Evolutionary conservation across 1,139 yeast genomes (phyloP).

Genomic region (Insectozyma bohioensis): DNA sequence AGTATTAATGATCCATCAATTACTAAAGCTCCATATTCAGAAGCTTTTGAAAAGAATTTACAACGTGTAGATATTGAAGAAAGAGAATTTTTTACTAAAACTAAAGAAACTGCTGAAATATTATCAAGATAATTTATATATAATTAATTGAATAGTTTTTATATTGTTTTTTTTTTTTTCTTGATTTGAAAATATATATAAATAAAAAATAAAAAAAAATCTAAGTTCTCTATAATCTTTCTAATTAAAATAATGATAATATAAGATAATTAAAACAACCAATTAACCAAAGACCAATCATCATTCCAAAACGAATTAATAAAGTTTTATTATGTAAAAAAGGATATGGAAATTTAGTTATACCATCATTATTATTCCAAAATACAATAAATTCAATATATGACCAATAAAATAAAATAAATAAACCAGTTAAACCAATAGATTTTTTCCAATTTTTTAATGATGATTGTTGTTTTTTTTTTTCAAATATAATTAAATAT

Average conservation of each 20-base stretch:
- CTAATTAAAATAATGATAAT: slow-evolving; percentile 6
- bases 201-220: slow-evolving; percentile 3
- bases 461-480: no score
- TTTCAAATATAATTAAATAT: slow-evolving; percentile 10
- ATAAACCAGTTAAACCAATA: slow-evolving; percentile 6
- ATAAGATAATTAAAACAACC: slow-evolving; percentile 11
- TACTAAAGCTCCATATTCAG: slow-evolving; percentile 63
- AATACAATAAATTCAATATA: slow-evolving; percentile 12
- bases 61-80: slow-evolving; percentile 48
- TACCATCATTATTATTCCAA: slow-evolving; percentile 7
- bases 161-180: background rate
- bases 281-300: slow-evolving; percentile 9
- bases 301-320: slow-evolving; percentile 8
- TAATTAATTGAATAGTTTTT: no score
- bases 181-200: no score
- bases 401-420: slow-evolving; percentile 11
- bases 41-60: slow-evolving; percentile 50
- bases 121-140: slow-evolving; percentile 12
- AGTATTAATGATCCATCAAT: slow-evolving; percentile 51
- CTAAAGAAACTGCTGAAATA: slow-evolving; percentile 30
- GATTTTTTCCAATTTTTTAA: slow-evolving; percentile 3
- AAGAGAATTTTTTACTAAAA: slow-evolving; percentile 50
- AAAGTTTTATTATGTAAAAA: slow-evolving; percentile 15
- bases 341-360: slow-evolving; percentile 21
- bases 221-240: slow-evolving; percentile 4